Conservation (phyloP, 2,329 filamentous ascomycete species). For the Pseudogymnoascus sp. region DNA sequence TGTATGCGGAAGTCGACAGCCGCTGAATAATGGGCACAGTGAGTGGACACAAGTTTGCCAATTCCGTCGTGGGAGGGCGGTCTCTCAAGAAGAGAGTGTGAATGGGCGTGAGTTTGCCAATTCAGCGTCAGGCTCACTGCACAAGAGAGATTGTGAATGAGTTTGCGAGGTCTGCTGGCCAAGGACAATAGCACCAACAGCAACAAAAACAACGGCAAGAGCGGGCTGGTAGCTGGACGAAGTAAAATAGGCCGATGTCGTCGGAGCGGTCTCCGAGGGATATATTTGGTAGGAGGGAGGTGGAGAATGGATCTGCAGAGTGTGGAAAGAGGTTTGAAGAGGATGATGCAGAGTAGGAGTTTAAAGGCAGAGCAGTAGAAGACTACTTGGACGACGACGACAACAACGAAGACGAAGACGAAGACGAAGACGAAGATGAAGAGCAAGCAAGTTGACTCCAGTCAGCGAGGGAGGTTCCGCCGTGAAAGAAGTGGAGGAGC, state of each 20-base stretch:
- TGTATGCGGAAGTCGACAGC: neutral
- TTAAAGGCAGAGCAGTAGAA: neutral
- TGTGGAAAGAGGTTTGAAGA: neutral
- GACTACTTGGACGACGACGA: neutral
- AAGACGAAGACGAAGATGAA: neutral
- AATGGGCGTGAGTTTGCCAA: constrained; percentile 1
- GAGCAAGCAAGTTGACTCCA: neutral
- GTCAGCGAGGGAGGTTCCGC: constrained; percentile 1
- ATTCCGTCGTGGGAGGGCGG: neutral
- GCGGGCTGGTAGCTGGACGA: neutral
- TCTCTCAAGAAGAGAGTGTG: neutral
- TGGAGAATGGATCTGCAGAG: neutral
- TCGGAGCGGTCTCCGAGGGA: neutral
- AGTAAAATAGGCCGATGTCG: neutral
- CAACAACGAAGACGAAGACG: neutral
- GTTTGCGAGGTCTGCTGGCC: constrained; percentile 1
- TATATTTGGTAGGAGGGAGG: neutral
- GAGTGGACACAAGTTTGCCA: neutral
- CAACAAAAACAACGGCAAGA: neutral
- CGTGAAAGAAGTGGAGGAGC: neutral
- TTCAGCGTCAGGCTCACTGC: neutral
- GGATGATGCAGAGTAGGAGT: neutral
- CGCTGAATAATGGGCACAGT: neutral
- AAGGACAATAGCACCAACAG: neutral
- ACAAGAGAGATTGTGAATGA: neutral